A percentile compares a stretch with the other conserved stretches of the same genome.
phyloP scores from a whole-genome alignment of 176 grass and related monocot genomes.

The Paspalum notatum region DNA sequence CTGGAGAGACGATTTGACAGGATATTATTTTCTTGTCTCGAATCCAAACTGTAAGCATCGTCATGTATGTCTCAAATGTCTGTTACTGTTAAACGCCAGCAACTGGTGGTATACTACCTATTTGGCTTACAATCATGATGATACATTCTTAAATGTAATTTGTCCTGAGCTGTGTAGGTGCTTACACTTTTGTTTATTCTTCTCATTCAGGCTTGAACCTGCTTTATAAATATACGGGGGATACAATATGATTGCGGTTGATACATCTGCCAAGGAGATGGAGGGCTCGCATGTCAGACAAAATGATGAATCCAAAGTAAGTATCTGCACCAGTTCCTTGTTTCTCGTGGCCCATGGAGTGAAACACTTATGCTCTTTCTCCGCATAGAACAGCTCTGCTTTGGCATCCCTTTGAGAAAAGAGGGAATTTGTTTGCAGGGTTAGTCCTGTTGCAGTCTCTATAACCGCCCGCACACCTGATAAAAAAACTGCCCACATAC shows the following conservation, averaged over 20 bases:
- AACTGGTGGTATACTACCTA: neutral
- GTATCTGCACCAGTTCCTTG: neutral
- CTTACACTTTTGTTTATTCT: conserved; percentile 31
- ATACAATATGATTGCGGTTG: conserved; percentile 33
- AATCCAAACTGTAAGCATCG: too few relatives aligned
- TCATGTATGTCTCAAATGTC: neutral
- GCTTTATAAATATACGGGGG: conserved; percentile 2
- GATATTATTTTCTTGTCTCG: too few relatives aligned
- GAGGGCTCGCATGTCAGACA: conserved; percentile 39
- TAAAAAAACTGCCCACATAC: neutral
- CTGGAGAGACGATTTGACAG: neutral
- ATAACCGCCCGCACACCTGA: neutral
- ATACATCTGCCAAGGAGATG: conserved; percentile 44
- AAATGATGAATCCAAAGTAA: conserved; percentile 35
- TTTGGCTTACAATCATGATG: neutral
- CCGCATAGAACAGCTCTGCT: neutral
- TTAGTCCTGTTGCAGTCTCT: neutral
- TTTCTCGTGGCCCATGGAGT: neutral
- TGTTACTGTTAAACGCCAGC: neutral
- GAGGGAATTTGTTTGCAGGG: neutral
- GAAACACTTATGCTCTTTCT: neutral
- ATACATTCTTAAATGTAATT: conserved; percentile 1
- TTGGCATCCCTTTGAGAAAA: neutral
- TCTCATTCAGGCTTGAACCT: conserved; percentile 26
- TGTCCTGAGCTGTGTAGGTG: neutral